Base-by-base conservation (phyloP, 1,284 basidiomycete genomes). In the Bjerkandera adusta region DNA sequence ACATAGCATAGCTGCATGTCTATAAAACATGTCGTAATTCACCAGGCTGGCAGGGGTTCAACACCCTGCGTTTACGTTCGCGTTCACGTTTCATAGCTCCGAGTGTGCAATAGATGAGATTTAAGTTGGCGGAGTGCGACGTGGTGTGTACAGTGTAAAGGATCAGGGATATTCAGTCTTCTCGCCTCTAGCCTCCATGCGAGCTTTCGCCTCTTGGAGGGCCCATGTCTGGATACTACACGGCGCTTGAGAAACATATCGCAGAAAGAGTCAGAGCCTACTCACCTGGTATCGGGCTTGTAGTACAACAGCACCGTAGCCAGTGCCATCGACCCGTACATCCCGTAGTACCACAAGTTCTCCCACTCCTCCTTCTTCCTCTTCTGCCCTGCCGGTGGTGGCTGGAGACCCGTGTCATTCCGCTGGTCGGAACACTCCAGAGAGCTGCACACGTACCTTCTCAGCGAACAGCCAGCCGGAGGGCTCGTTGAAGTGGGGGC, bases 271-370 rank as follows among this genome's bases (percentile, higher is more conserved):
- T 12, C 20, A 27, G 15, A 34, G n/a, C 18, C 5, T 16, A 69
- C 87, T 57, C 61, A 94, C 94, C 87, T 94, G 15, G 90, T 95
- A 65, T 97, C 93, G 5, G 96, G 95, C 73, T 97, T 97, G 78
- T 95, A 97, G 69, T 92, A 89, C 37, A 92, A 69, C 59, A 92
- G 69, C 36, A 96, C 79, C 6, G 76, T 70, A 25, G 84, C 89
- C 49, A 93, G 72, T 5, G 73, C 82, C 79, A 97, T 88, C 11
- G 85, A 77, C 36, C 94, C 95, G 62, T 90, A 93, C 84, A 97
- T 92, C 24, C 93, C 92, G 58, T 83, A 67, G 65, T 92, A 91
- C 86, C 90, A 95, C 43, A 89, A 75, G 57, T 77, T 80, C 73
- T 92, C 92, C 93, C 92, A 95, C 43, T 85, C 79, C 65, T 92